Percentiles rank a stretch among this genome's conserved stretches.
These are phyloP conservation scores for Cordyceps farinosa DNA, from an alignment of 2,329 filamentous ascomycete species.

Conservation along the genomic window DNA sequence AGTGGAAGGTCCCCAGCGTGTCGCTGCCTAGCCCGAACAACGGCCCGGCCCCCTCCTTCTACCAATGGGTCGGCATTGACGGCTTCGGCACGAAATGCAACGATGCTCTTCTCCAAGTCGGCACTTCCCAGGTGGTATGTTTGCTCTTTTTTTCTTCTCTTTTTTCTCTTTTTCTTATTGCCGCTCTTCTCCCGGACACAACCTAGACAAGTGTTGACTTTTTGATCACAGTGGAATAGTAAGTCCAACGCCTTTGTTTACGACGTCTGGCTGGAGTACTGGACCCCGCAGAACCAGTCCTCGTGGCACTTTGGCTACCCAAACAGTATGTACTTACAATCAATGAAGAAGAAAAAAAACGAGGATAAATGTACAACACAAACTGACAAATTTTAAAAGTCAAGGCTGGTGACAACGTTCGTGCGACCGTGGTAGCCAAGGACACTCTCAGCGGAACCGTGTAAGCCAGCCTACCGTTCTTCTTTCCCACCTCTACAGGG, in stretches of 20 bases:
- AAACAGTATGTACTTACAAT: background rate
- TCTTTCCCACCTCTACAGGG: background rate
- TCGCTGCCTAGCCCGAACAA: background rate
- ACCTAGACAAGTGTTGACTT: background rate
- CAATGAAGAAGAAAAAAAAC: background rate
- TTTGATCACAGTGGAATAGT: background rate
- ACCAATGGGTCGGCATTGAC: conserved; percentile 6
- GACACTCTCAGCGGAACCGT: background rate
- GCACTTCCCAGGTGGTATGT: conserved; percentile 9
- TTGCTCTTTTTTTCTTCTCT: background rate
- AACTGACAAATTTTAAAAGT: background rate
- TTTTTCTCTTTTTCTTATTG: background rate
- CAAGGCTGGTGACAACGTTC: background rate
- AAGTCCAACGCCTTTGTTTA: background rate
- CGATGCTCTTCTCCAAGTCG: conserved; percentile 1
- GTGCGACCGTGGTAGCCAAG: background rate
- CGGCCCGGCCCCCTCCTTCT: background rate
- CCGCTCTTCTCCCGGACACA: no score
- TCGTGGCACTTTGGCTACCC: background rate
- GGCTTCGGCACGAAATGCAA: background rate
- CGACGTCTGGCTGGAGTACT: conserved; percentile 4
- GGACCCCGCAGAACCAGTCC: background rate
- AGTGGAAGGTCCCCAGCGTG: background rate
- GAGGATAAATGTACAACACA: background rate
- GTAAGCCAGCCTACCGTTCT: background rate